A percentile compares a stretch with the other conserved stretches of the same genome.
Evolutionary conservation across 2,329 filamentous ascomycete species (phyloP).

Genomic region (Pseudogymnoascus pannorum): DNA sequence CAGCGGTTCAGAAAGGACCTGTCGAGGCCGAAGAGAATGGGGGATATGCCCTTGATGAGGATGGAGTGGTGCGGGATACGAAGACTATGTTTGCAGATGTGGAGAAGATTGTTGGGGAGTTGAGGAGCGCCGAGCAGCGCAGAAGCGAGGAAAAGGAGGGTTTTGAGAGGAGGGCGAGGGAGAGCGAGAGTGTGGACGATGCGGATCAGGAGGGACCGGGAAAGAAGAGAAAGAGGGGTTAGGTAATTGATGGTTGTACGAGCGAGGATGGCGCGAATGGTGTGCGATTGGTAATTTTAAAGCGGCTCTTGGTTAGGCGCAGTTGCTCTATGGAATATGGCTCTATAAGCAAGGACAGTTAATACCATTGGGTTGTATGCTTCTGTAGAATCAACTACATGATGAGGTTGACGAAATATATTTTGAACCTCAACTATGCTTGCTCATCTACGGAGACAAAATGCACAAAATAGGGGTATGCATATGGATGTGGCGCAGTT

Average conservation of each 20-base stretch:
- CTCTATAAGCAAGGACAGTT: background rate
- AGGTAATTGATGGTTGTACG: background rate
- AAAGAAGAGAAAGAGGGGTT: background rate
- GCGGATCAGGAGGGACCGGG: background rate
- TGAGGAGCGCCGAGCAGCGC: conserved; percentile 26
- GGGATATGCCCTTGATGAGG: conserved; percentile 66
- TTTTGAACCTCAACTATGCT: background rate
- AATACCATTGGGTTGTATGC: background rate
- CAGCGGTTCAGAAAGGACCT: conserved; percentile 34
- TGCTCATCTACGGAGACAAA: background rate
- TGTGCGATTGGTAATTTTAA: background rate
- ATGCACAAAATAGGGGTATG: background rate
- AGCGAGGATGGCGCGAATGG: background rate
- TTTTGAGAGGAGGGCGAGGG: conserved; percentile 23
- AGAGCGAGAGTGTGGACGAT: conserved; percentile 6
- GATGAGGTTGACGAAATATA: background rate
- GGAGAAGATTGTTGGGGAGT: conserved; percentile 41
- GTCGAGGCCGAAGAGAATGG: conserved; percentile 33
- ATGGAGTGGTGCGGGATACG: conserved; percentile 80
- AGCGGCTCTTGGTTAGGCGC: background rate
- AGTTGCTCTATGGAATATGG: background rate
- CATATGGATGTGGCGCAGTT: background rate
- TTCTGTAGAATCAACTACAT: background rate
- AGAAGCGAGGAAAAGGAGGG: conserved; percentile 22
- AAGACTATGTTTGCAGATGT: conserved; percentile 85